These are phyloP conservation scores for Thyridium curvatum DNA, from an alignment of 2,329 filamentous ascomycete genomes.

Conservation along the genomic window DNA sequence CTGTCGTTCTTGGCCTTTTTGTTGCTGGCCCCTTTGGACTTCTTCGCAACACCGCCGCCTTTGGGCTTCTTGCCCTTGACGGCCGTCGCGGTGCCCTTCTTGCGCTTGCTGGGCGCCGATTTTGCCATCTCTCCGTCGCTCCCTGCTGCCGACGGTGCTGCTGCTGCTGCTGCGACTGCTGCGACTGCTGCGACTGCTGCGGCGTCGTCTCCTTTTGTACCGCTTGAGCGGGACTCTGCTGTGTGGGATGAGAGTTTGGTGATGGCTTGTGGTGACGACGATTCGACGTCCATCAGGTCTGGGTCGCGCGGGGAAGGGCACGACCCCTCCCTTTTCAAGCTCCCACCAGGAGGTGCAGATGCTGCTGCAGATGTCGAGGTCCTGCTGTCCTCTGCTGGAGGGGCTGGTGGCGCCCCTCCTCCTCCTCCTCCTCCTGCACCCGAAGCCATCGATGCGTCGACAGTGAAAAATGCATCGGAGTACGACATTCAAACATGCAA, in stretches of 20 bases:
- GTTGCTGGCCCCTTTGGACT: not conserved
- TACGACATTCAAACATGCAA: slow-evolving; percentile 1
- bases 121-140: not conserved
- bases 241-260: too few relatives aligned
- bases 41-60: slow-evolving; percentile 3
- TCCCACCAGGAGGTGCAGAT: too few relatives aligned
- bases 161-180: not conserved
- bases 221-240: too few relatives aligned
- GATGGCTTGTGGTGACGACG: too few relatives aligned
- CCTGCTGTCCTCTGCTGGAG: slow-evolving; percentile 23
- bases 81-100: slow-evolving; percentile 6
- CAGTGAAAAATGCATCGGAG: slow-evolving; percentile 8
- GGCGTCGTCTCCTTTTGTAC: too few relatives aligned
- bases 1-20: slow-evolving; percentile 17
- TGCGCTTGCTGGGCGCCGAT: slow-evolving; percentile 3
- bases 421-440: not conserved
- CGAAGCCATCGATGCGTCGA: slow-evolving; percentile 3
- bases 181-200: too few relatives aligned
- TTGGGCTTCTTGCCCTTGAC: slow-evolving; percentile 4
- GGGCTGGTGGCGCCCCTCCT: not conserved
- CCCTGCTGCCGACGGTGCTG: not conserved
- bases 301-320: too few relatives aligned
- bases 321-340: slow-evolving; percentile 20
- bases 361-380: too few relatives aligned
- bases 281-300: too few relatives aligned